These are phyloP conservation scores for Pseudoneurospora amorphoporcata DNA, from an alignment of 495 filamentous ascomycete genomes.

Conservation along the genomic window DNA sequence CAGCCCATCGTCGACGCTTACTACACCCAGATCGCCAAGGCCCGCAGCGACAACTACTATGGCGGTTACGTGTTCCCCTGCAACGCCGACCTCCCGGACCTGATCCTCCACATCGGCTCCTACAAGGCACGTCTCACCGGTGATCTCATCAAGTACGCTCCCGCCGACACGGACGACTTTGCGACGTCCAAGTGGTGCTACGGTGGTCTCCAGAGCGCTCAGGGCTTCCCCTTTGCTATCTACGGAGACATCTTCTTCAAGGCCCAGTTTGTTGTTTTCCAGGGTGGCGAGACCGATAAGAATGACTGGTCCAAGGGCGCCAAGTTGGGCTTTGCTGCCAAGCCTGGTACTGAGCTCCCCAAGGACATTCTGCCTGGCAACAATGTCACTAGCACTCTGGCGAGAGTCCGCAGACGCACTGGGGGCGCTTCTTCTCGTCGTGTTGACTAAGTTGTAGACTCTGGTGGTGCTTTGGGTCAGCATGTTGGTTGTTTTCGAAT, in stretches of 20 bases:
- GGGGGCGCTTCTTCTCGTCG: neutral
- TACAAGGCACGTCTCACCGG: conserved; percentile 49
- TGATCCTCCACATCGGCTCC: conserved; percentile 48
- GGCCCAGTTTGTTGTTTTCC: conserved; percentile 70
- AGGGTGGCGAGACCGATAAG: conserved; percentile 35
- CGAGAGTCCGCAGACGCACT: neutral
- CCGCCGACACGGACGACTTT: conserved; percentile 27
- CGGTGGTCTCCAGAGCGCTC: conserved; percentile 55
- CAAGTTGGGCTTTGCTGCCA: conserved; percentile 53
- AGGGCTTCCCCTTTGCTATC: conserved; percentile 56
- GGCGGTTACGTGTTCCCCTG: conserved; percentile 44
- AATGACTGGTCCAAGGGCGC: neutral
- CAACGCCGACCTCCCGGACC: conserved; percentile 22
- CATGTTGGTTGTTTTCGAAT: neutral
- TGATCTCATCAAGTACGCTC: conserved; percentile 50
- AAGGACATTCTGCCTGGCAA: neutral
- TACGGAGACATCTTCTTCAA: conserved; percentile 81
- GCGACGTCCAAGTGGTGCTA: conserved; percentile 45
- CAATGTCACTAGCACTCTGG: neutral
- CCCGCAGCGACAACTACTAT: conserved; percentile 32
- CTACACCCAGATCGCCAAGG: conserved; percentile 52
- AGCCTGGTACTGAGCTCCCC: conserved; percentile 10
- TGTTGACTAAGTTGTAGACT: neutral
- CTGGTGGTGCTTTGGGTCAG: neutral
- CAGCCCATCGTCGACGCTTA: conserved; percentile 49